Evolutionary conservation across 202 grass and related monocot species (phyloP), one percentile per base, ranked within the genome.

Genomic region (Zizania palustris): DNA sequence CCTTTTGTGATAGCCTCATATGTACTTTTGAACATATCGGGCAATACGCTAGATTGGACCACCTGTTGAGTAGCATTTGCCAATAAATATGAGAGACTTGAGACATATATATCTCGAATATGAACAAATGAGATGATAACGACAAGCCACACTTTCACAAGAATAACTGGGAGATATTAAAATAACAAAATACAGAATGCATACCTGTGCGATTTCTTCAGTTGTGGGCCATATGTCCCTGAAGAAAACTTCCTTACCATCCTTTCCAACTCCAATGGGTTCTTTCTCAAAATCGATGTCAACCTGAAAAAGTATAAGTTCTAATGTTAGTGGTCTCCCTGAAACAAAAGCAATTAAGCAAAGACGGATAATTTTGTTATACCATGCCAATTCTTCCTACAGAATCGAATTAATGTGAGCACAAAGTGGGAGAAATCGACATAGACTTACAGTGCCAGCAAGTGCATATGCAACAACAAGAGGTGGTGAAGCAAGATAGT

Each of bases 221-320:
- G 61, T 90, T 19, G 84, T 85, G 35, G 90, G 90, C 92, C 92
- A 96, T 83, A 96, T 85, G 80, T 96, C 89, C 74, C 57, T 81
- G 40, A 96, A 85, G 66, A 67, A 96, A 13, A 96, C 81, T 51
- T 83, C 72, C 51, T 81, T 96, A 21, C 84, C 84, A 74, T 72
- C 84, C 69, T 89, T 96, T 39, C 86, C 89, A 2, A 74, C 60
- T 9, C 92, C 92, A 76, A 96, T 92, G n/a, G 92, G 78, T 48
- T 96, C 89, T 21, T 78, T 87, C 71, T 96, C 86, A 82, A 95
- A 91, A 86, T 89, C 81, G 83, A 91, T 95, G 73, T 89, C 88
- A 71, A 95, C 83, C 88, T 94, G 73, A 59, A 65, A 58, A 1
- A 16, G 7, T 7, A 71, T 21, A 51, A 34, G n/a, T 45, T 42